These are phyloP conservation scores for Globisporangium paroecandrum DNA, from an alignment of 352 stramenopile species.

Conservation along the genomic window DNA sequence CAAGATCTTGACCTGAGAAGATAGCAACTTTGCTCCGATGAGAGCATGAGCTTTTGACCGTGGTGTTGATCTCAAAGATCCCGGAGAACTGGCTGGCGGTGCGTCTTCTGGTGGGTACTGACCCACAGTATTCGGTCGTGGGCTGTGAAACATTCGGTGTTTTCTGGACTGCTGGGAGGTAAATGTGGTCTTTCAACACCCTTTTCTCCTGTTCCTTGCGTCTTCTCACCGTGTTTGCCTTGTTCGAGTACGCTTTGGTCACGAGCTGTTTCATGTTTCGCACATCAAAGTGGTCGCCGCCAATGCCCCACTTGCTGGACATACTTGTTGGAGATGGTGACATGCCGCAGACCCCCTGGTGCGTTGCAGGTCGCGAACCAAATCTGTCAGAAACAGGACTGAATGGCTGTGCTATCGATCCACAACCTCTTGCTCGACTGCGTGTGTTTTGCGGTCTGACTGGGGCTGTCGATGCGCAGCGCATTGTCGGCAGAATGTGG, in stretches of 20 bases:
- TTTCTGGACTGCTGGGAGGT: slow-evolving; percentile 29
- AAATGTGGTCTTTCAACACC: slow-evolving; percentile 27
- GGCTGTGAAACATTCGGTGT: slow-evolving; percentile 17
- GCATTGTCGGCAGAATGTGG: slow-evolving; percentile 3
- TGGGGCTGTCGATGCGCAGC: not conserved
- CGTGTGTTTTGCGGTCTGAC: not conserved
- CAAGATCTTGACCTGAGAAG: slow-evolving; percentile 37
- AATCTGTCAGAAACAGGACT: not conserved
- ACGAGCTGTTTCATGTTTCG: slow-evolving; percentile 18
- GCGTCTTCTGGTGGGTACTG: not conserved
- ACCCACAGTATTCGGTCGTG: not conserved
- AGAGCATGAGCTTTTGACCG: not conserved
- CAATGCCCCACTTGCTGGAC: slow-evolving; percentile 8
- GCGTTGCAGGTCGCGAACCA: not conserved
- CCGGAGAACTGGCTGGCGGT: not conserved
- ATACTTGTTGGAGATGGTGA: not conserved
- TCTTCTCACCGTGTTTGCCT: not conserved
- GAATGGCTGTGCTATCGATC: not conserved
- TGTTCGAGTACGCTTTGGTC: slow-evolving; percentile 19
- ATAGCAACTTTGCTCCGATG: slow-evolving; percentile 33
- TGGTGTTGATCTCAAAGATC: not conserved
- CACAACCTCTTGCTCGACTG: not conserved
- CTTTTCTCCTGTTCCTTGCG: slow-evolving; percentile 17
- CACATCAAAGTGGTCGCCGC: slow-evolving; percentile 9
- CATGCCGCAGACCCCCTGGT: slow-evolving; percentile 2